Percentiles rank a stretch among this genome's conserved stretches.
These are phyloP conservation scores for Sporothrix variecibatus DNA, from an alignment of 2,329 filamentous ascomycete species.

Conservation along the genomic window DNA sequence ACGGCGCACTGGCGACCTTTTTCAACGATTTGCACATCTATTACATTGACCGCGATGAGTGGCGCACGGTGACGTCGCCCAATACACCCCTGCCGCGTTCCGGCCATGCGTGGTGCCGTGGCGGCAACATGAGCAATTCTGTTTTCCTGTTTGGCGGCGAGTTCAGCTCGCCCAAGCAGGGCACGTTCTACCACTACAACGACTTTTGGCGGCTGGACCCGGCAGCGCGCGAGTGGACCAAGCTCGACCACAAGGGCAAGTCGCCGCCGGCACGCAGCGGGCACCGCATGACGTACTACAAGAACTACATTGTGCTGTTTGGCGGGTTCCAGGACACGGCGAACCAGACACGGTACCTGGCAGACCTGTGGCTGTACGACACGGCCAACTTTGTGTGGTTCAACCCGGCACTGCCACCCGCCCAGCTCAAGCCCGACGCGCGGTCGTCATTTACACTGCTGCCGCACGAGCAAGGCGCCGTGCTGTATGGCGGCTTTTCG, in stretches of 20 bases:
- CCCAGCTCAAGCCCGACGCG: slow-evolving; percentile 84
- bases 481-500: slow-evolving; percentile 91
- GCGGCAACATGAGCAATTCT: slow-evolving; percentile 74
- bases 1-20: slow-evolving; percentile 79
- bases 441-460: slow-evolving; percentile 90
- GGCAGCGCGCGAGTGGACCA: slow-evolving; percentile 81
- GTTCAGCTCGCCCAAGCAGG: slow-evolving; percentile 95
- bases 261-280: slow-evolving; percentile 83
- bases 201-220: slow-evolving; percentile 96
- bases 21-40: slow-evolving; percentile 69
- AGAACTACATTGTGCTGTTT: slow-evolving; percentile 94
- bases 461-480: slow-evolving; percentile 85
- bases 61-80: slow-evolving; percentile 85
- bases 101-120: slow-evolving; percentile 92
- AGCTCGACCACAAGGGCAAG: slow-evolving; percentile 76
- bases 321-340: slow-evolving; percentile 97
- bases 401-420: slow-evolving; percentile 71
- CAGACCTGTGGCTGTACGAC: slow-evolving; percentile 95
- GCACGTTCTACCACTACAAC: slow-evolving; percentile 98
- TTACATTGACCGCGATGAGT: slow-evolving; percentile 82
- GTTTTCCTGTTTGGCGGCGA: slow-evolving; percentile 95
- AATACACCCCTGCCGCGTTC: slow-evolving; percentile 89
- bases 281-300: slow-evolving; percentile 94
- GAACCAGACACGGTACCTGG: slow-evolving; percentile 89
- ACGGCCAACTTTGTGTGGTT: slow-evolving; percentile 85